Evolutionary conservation across 768 basidiomycete species (phyloP).

Genomic region (Mycena maculata): DNA sequence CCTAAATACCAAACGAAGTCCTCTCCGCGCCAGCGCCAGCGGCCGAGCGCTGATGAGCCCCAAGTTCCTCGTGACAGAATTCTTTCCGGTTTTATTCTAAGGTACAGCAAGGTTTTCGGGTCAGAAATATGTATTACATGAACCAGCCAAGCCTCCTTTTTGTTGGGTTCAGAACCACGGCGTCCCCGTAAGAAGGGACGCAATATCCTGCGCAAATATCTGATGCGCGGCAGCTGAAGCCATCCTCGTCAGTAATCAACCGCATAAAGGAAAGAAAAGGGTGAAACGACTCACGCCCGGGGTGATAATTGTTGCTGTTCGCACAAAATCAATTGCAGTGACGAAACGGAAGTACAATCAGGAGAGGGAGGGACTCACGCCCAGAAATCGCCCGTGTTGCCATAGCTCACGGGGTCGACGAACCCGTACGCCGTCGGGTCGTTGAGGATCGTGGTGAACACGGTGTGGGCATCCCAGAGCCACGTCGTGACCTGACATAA

Average conservation of each 20-base stretch:
- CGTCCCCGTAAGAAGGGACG: too few relatives aligned
- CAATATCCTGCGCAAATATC: conserved; percentile 31
- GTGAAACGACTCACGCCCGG: conserved; percentile 54
- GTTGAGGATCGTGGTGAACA: conserved; percentile 62
- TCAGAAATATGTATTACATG: too few relatives aligned
- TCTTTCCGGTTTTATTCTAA: too few relatives aligned
- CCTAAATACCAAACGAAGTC: too few relatives aligned
- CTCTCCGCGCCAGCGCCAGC: too few relatives aligned
- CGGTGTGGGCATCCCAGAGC: conserved; percentile 62
- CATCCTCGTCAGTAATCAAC: neutral
- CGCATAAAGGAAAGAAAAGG: neutral
- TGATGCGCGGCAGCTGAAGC: conserved; percentile 23
- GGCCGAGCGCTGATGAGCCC: too few relatives aligned
- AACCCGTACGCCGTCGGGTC: conserved; percentile 64
- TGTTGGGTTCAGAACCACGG: too few relatives aligned
- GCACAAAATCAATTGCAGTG: neutral
- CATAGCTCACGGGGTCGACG: conserved; percentile 60
- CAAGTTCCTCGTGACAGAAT: too few relatives aligned
- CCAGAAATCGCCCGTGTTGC: conserved; percentile 61
- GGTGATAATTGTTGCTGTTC: conserved; percentile 64
- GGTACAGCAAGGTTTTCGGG: too few relatives aligned
- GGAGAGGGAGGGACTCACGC: conserved; percentile 49
- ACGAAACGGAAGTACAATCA: neutral
- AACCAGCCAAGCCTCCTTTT: too few relatives aligned
- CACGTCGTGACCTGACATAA: conserved; percentile 56